phyloP scores from a whole-genome alignment of 2,329 filamentous ascomycete species.

The Neoscytalidium dimidiatum region DNA sequence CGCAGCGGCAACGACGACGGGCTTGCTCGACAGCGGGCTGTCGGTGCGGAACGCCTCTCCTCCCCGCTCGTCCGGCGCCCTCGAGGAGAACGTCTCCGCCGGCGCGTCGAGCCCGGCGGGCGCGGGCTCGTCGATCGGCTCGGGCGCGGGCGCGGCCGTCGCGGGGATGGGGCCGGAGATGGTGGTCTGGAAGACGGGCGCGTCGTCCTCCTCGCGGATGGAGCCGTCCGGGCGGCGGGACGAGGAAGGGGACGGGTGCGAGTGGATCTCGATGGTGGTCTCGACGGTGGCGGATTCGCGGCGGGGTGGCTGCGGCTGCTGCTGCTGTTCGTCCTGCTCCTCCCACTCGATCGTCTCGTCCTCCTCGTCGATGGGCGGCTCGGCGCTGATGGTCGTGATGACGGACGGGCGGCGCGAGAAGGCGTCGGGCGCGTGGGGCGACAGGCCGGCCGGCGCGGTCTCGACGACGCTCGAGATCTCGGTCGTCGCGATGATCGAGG shows the following conservation, averaged over 20 bases:
- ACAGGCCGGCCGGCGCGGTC: background rate
- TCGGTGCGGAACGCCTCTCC: background rate
- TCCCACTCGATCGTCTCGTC: background rate
- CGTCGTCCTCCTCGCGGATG: background rate
- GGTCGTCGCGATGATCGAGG: conserved; percentile 3
- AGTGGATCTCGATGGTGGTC: conserved; percentile 4
- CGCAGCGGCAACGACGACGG: background rate
- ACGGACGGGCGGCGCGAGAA: conserved; percentile 11
- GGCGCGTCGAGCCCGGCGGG: background rate
- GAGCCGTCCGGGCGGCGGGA: background rate
- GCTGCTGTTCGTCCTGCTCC: background rate
- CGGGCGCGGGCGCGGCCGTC: background rate
- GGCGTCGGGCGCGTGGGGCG: background rate
- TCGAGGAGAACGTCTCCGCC: background rate
- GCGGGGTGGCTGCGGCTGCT: background rate
- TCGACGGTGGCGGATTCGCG: conserved; percentile 9
- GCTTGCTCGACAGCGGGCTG: conserved; percentile 11
- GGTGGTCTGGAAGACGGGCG: background rate
- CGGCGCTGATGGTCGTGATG: conserved; percentile 13
- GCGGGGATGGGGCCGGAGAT: conserved; percentile 1
- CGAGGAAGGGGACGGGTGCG: too few species aligned
- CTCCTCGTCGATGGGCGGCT: conserved; percentile 10
- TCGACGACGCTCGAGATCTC: conserved; percentile 1
- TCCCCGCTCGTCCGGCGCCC: background rate
- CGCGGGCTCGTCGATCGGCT: background rate